phyloP scores from a whole-genome alignment of 2,329 filamentous ascomycete species.

The Aspergillus aculeatus region DNA sequence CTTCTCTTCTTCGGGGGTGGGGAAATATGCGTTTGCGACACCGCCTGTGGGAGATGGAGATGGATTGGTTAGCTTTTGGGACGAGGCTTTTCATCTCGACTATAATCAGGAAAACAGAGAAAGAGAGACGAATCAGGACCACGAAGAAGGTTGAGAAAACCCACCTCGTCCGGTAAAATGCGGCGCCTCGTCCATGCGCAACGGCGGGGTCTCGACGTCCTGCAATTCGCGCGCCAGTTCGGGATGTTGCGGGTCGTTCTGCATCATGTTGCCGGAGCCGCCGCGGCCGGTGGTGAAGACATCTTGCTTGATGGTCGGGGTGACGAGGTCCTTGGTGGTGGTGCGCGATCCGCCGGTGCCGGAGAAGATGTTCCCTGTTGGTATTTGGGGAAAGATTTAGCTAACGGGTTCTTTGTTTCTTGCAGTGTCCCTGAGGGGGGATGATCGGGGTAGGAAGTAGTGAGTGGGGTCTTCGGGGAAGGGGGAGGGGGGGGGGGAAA shows the following conservation, averaged over 20 bases:
- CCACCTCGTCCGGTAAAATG: conserved; percentile 47
- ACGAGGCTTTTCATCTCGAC: neutral
- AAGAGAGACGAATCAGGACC: neutral
- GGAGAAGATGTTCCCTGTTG: conserved; percentile 61
- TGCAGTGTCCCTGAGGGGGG: neutral
- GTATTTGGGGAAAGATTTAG: too few relatives aligned
- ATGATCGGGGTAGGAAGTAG: neutral
- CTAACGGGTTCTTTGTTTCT: neutral
- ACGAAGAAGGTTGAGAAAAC: conserved; percentile 4
- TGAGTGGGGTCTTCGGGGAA: neutral
- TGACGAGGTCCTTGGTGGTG: conserved; percentile 67
- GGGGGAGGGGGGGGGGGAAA: neutral
- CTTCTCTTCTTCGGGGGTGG: conserved; percentile 27
- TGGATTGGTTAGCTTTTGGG: conserved; percentile 1
- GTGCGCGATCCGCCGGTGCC: conserved; percentile 53
- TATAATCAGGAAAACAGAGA: too few relatives aligned
- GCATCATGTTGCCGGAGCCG: conserved; percentile 84
- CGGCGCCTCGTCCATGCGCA: conserved; percentile 39
- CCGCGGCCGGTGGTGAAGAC: conserved; percentile 87
- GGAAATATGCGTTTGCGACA: conserved; percentile 36
- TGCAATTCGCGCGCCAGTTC: conserved; percentile 73
- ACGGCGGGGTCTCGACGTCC: conserved; percentile 65
- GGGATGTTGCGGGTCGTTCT: conserved; percentile 65
- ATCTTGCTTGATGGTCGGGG: conserved; percentile 78
- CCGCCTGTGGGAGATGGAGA: conserved; percentile 26